Base-by-base conservation (phyloP, 73 alveolate species). In the Paramecium sonneborni region DNA sequence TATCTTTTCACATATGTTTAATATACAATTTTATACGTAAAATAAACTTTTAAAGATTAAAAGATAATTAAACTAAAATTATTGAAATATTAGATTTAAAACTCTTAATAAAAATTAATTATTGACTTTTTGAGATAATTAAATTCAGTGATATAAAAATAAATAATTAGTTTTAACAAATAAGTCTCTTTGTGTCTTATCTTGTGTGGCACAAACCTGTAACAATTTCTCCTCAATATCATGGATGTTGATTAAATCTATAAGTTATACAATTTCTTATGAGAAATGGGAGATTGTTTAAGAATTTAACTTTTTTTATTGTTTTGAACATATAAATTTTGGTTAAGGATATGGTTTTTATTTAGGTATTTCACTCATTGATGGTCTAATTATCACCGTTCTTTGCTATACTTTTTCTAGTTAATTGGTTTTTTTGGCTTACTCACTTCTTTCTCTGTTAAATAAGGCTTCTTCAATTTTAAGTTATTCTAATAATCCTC, bases 81-180 rank as follows among this genome's bases (percentile, higher is more conserved):
- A n/a, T n/a, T n/a, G n/a, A n/a, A n/a, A n/a, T n/a, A n/a, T n/a
- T n/a, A n/a, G n/a, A n/a, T n/a, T n/a, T n/a, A n/a, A n/a, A n/a
- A n/a, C n/a, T n/a, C n/a, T n/a, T n/a, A 48, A 48, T 15, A 15
- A 48, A 48, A 0, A 15, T 15, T 14, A 18, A 15, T 18, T n/a
- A 52, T 14, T 48, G 5, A 15, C 15, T 52, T 52, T 18, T 18
- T 95, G 56, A 95, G 88, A 72, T 93, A 95, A 46, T 43, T n/a
- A 15, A 79, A 15, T 11, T 72, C 84, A 62, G 84, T 62, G 18
- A 62, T 62, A 62, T 62, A 62, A 62, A 62, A 62, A 62, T 32
- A 62, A 62, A 62, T 30, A 62, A 62, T 62, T 62, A 62, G 52
- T 62, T 62, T 62, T 62, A 62, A 9, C 39, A 62, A 30, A 62